Base-by-base conservation (phyloP, 176 grass and related monocot genomes). In the Raddia guianensis region DNA sequence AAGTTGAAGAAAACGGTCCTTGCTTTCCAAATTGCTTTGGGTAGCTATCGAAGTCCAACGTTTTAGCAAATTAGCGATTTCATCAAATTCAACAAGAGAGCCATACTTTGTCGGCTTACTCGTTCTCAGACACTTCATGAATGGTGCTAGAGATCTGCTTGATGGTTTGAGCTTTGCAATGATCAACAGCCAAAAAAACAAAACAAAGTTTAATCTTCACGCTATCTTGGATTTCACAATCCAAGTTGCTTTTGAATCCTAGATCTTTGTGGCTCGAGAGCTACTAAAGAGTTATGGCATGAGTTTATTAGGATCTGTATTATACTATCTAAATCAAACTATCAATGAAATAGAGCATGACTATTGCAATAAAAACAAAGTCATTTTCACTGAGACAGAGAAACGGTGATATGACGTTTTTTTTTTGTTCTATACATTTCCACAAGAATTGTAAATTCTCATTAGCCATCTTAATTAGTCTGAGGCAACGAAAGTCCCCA, bases 401-500 rank as follows among this genome's bases (percentile, higher is more conserved):
- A 68, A 53, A 62, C 5, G 13, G 63, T 62, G 53, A 75, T 5
- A 46, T 8, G 78, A 87, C 35, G 1, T 5, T 1, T 42, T 49
- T 2, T 50, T 6, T 55, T 46, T 10, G 11, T 1, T 8, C 45
- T 37, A 1, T 50, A 9, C 8, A 6, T 50, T 56, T 65, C 48
- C 49, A 3, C 8, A 53, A 7, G 53, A 12, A 15, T 42, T 40
- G n/a, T 44, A 43, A 6, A 19, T 60, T 12, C 3, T 35, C 44
- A 44, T 21, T 2, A 7, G 12, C 8, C 20, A 49, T 8, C 43
- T 19, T n/a, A 6, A 32, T 65, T 44, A 18, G 14, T 79, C 6
- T 53, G 63, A 84, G 81, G 62, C 53, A 19, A 6, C 6, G 63
- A 62, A 67, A 68, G 18, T 12, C 34, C 35, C 55, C 70, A 69